Percentiles rank a stretch among this genome's conserved stretches.
Evolutionary conservation across 805 yeast species (phyloP).

Genomic region (Torulaspora delbrueckii): DNA sequence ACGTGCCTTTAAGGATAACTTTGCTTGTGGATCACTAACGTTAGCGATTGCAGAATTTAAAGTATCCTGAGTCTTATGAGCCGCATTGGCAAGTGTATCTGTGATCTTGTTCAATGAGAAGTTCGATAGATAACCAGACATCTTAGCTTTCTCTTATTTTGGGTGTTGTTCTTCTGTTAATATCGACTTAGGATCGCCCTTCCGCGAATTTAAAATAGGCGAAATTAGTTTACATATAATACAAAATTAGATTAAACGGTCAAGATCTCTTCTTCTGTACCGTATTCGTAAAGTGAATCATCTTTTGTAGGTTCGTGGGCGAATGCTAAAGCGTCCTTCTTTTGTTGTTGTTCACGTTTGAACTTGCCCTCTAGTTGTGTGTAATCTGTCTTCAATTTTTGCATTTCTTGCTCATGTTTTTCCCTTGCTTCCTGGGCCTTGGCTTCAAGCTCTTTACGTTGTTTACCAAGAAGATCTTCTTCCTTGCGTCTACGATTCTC

Average conservation of each 20-base stretch:
- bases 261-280: constrained; percentile 24
- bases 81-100: constrained; percentile 30
- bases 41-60: constrained; percentile 27
- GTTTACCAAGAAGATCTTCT: constrained; percentile 22
- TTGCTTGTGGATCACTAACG: constrained; percentile 32
- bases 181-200: not conserved
- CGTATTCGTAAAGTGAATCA: constrained; percentile 23
- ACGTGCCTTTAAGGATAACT: constrained; percentile 27
- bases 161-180: not conserved
- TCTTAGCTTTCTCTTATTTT: not conserved
- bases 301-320: constrained; percentile 6
- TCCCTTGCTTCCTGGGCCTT: constrained; percentile 16
- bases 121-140: constrained; percentile 19
- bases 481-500: constrained; percentile 26
- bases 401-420: constrained; percentile 25
- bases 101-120: constrained; percentile 32
- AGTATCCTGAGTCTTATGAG: constrained; percentile 32
- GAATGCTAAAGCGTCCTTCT: constrained; percentile 5
- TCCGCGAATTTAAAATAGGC: not conserved
- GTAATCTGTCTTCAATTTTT: constrained; percentile 18
- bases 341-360: constrained; percentile 16
- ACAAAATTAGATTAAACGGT: constrained; percentile 5
- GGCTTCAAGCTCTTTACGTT: constrained; percentile 24
- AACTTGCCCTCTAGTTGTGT: constrained; percentile 18
- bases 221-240: not conserved